Evolutionary conservation across 257 asterid genomes (phyloP).

Genomic region (Nemophila menziesii): DNA sequence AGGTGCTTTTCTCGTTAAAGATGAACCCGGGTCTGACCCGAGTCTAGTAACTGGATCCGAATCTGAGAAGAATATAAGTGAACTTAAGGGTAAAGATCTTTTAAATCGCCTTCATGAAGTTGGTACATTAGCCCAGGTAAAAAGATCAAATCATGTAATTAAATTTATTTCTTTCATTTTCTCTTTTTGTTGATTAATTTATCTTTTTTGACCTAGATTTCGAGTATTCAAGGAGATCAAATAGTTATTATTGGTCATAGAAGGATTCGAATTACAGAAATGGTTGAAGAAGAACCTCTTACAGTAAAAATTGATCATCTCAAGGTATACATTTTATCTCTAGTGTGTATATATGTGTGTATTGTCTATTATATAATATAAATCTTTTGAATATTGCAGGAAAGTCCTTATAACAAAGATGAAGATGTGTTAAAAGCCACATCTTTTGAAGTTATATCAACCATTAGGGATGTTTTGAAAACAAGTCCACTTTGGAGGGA

Average conservation of each 20-base stretch:
- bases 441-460: conserved; percentile 87
- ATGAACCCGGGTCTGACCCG: conserved; percentile 59
- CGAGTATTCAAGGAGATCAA: conserved; percentile 91
- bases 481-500: conserved; percentile 94
- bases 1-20: conserved; percentile 94
- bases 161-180: conserved; percentile 2
- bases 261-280: conserved; percentile 81
- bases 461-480: conserved; percentile 82
- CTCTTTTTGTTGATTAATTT: conserved; percentile 17
- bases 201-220: conserved; percentile 49
- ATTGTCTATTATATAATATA: not conserved
- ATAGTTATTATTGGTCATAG: conserved; percentile 91
- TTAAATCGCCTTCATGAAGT: conserved; percentile 80
- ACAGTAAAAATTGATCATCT: conserved; percentile 93
- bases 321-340: conserved; percentile 42
- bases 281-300: conserved; percentile 96
- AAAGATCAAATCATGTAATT: conserved; percentile 6
- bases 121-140: conserved; percentile 97
- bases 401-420: conserved; percentile 71
- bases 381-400: conserved; percentile 34
- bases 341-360: conserved; percentile 1
- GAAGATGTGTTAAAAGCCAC: conserved; percentile 91
- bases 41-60: conserved; percentile 44
- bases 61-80: conserved; percentile 45
- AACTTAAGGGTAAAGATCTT: conserved; percentile 85